These are phyloP conservation scores for Candida easanensis DNA, from an alignment of 805 yeast genomes.

Conservation along the genomic window DNA sequence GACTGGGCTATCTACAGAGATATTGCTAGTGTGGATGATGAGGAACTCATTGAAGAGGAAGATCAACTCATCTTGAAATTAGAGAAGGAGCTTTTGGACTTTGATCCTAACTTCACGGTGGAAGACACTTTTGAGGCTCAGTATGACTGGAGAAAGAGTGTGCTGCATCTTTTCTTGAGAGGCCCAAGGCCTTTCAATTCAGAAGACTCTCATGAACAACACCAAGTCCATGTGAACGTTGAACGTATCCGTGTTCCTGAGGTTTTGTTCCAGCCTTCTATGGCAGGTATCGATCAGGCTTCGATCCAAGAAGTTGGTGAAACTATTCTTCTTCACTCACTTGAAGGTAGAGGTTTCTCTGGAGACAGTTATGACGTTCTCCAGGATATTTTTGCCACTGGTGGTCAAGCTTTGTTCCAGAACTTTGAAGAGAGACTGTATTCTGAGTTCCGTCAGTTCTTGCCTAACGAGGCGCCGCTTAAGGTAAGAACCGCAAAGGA, in stretches of 20 bases:
- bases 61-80: conserved; percentile 54
- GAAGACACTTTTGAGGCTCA: conserved; percentile 83
- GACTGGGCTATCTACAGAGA: conserved; percentile 93
- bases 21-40: conserved; percentile 71
- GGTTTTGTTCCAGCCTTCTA: conserved; percentile 84
- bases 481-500: conserved; percentile 61
- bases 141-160: conserved; percentile 80
- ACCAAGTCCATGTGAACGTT: conserved; percentile 85
- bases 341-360: conserved; percentile 51
- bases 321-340: conserved; percentile 58
- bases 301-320: conserved; percentile 81
- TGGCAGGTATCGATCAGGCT: conserved; percentile 95
- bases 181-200: conserved; percentile 88
- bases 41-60: conserved; percentile 77
- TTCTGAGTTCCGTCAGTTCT: conserved; percentile 62
- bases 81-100: conserved; percentile 74
- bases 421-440: conserved; percentile 67
- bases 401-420: conserved; percentile 71
- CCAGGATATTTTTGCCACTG: conserved; percentile 76
- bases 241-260: conserved; percentile 94
- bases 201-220: conserved; percentile 79
- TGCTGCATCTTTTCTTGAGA: conserved; percentile 77
- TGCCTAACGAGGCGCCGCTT: conserved; percentile 67
- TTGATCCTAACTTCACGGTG: conserved; percentile 80
- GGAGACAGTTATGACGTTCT: conserved; percentile 53